Percentiles rank a stretch among this genome's conserved stretches.
phyloP scores from a whole-genome alignment of 345 rosid species.

The Eutrema japonicum region DNA sequence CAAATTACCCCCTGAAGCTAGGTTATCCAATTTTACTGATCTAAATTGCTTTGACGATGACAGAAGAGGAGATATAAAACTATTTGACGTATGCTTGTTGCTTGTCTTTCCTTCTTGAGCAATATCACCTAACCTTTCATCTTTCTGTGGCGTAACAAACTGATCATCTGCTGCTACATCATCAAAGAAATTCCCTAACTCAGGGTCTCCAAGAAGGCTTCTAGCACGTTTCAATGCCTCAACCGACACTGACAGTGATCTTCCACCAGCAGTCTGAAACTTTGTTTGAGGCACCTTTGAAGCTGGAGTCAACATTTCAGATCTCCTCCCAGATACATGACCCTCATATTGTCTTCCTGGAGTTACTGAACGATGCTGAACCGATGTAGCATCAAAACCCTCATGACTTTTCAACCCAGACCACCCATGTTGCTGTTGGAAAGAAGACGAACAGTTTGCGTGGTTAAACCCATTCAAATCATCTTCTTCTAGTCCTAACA shows the following conservation, averaged over 20 bases:
- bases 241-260: constrained; percentile 81
- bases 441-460: constrained; percentile 38
- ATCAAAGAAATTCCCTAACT: constrained; percentile 58
- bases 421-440: constrained; percentile 22
- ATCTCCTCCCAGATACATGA: constrained; percentile 37
- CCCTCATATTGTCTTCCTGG: constrained; percentile 37
- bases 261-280: constrained; percentile 91
- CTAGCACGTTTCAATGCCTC: constrained; percentile 88
- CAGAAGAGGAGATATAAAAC: constrained; percentile 65
- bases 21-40: constrained; percentile 44
- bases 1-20: constrained; percentile 58
- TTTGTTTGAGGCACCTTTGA: constrained; percentile 61
- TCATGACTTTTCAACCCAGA: constrained; percentile 17
- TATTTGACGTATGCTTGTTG: constrained; percentile 49
- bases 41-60: constrained; percentile 52
- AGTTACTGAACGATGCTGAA: constrained; percentile 42
- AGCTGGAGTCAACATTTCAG: constrained; percentile 44
- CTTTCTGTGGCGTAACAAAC: constrained; percentile 45
- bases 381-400: constrained; percentile 31
- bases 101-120: constrained; percentile 49
- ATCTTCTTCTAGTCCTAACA: constrained; percentile 65
- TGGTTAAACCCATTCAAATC: constrained; percentile 47
- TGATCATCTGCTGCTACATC: constrained; percentile 49
- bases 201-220: constrained; percentile 92
- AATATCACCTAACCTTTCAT: constrained; percentile 37